Evolutionary conservation across 345 rosid genomes (phyloP).

Genomic region (Raphanus raphanistrum): DNA sequence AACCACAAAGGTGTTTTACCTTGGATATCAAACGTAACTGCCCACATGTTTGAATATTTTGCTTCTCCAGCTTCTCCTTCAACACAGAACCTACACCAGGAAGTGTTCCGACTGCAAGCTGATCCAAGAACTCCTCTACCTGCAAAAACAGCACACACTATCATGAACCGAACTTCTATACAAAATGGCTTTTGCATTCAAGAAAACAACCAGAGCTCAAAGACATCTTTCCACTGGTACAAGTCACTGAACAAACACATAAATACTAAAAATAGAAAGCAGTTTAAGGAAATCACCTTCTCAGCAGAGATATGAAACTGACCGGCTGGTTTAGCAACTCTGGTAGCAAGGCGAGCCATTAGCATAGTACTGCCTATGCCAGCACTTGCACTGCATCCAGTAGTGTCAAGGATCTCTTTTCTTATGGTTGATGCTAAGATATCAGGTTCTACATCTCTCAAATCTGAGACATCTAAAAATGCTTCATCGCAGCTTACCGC

Average conservation of each 20-base stretch:
- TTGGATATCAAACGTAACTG: constrained; percentile 72
- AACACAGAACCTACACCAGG: constrained; percentile 90
- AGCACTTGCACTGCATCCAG: constrained; percentile 88
- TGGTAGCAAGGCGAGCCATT: constrained; percentile 94
- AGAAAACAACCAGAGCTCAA: constrained; percentile 7
- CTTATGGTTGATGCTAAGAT: constrained; percentile 67
- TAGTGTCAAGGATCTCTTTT: constrained; percentile 69
- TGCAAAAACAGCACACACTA: constrained; percentile 29
- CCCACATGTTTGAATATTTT: constrained; percentile 67
- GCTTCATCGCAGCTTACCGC: constrained; percentile 99
- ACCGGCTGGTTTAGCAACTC: constrained; percentile 89
- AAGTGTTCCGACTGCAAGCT: constrained; percentile 73
- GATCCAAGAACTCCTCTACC: constrained; percentile 72
- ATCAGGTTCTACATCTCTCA: constrained; percentile 56
- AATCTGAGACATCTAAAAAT: constrained; percentile 68
- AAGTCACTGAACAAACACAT: background rate
- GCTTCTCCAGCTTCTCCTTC: constrained; percentile 73
- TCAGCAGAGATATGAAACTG: constrained; percentile 70
- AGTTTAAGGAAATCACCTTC: constrained; percentile 43
- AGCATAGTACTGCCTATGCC: constrained; percentile 93
- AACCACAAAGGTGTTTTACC: constrained; percentile 42
- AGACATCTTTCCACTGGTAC: background rate
- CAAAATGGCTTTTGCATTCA: constrained; percentile 18
- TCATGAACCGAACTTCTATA: background rate
- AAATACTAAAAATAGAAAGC: background rate